Base-by-base conservation (phyloP, 495 filamentous ascomycete genomes). In the Penicillium pulvis region DNA sequence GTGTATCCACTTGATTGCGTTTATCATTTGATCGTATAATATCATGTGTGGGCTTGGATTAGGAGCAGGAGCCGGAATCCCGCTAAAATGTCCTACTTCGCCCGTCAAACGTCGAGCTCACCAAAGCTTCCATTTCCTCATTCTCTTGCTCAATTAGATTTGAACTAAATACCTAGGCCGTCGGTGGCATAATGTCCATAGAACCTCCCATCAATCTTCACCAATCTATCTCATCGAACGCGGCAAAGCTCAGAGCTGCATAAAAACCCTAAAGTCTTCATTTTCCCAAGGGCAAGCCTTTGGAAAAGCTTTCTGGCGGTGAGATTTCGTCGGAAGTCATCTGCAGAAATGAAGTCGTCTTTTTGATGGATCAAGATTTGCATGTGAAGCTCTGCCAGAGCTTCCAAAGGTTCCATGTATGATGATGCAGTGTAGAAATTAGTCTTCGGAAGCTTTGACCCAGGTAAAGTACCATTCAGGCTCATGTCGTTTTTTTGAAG, bases 331-430 rank as follows among this genome's bases (percentile, higher is more conserved):
- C 55, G 52, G 31, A 51, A 62, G 7, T 56, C 55, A 39, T 62
- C 51, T 4, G 51, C 60, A 14, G 60, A 62, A n/a, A 54, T 50
- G 9, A 62, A 35, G 30, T 58, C 36, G 10, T 56, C 52, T 26
- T 54, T 19, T 64, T 79, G 77, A 57, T 74, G 70, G n/a, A 59
- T 47, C 0, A 81, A 67, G 49, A 74, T 70, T 48, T 63, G 59
- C 47, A 82, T 51, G 50, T 80, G 72, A 65, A 80, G 74, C 1
- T 78, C 66, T 8, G 73, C 76, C 26, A 80, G 58, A 4, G n/a
- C n/a, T n/a, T n/a, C n/a, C n/a, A n/a, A n/a, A 28, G 65, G 61
- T 30, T 58, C 42, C 55, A 24, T 17, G 66, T 58, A 41, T 10
- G 36, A 41, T 3, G 36, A 41, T 14, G 36, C 16, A n/a, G 36